These are phyloP conservation scores for Colletotrichum neosansevieriae DNA, from an alignment of 2,329 filamentous ascomycete species.

Conservation along the genomic window DNA sequence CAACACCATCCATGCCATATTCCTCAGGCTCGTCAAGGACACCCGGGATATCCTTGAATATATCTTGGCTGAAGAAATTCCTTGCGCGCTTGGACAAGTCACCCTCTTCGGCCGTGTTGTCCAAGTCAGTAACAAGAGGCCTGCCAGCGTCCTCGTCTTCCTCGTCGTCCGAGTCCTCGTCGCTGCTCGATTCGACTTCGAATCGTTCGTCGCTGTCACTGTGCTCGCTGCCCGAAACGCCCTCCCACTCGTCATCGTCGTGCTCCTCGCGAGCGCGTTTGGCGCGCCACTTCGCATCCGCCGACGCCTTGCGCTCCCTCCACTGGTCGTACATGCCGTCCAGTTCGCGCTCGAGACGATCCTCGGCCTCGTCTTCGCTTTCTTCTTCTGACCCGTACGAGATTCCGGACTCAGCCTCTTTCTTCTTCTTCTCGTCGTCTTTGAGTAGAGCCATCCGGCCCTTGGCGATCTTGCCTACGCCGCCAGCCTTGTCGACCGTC, in stretches of 20 bases:
- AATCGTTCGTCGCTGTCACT: constrained; percentile 67
- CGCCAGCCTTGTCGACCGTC: constrained; percentile 80
- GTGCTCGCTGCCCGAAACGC: constrained; percentile 79
- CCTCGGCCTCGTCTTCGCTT: constrained; percentile 77
- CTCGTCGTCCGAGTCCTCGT: constrained; percentile 50
- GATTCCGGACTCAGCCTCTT: constrained; percentile 71
- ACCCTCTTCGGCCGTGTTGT: constrained; percentile 58
- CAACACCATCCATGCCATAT: constrained; percentile 50
- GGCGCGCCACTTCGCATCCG: constrained; percentile 88
- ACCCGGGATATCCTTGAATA: constrained; percentile 86
- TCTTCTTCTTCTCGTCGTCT: constrained; percentile 67
- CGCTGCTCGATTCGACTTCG: constrained; percentile 68
- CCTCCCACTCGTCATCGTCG: constrained; percentile 92
- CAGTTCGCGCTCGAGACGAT: constrained; percentile 85
- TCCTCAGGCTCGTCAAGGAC: constrained; percentile 64
- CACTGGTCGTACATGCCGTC: constrained; percentile 91
- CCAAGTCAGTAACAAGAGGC: constrained; percentile 53
- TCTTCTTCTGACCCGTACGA: constrained; percentile 61
- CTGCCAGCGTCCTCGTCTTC: constrained; percentile 43
- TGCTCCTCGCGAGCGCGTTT: constrained; percentile 88
- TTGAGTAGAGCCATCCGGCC: constrained; percentile 82
- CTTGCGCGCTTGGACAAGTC: constrained; percentile 87
- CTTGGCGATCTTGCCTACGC: constrained; percentile 75
- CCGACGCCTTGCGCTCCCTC: constrained; percentile 80
- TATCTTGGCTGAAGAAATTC: constrained; percentile 93